Percentiles rank a stretch among this genome's conserved stretches.
These are phyloP conservation scores for Aspergillus candidus DNA, from an alignment of 2,329 filamentous ascomycete genomes.

Conservation along the genomic window DNA sequence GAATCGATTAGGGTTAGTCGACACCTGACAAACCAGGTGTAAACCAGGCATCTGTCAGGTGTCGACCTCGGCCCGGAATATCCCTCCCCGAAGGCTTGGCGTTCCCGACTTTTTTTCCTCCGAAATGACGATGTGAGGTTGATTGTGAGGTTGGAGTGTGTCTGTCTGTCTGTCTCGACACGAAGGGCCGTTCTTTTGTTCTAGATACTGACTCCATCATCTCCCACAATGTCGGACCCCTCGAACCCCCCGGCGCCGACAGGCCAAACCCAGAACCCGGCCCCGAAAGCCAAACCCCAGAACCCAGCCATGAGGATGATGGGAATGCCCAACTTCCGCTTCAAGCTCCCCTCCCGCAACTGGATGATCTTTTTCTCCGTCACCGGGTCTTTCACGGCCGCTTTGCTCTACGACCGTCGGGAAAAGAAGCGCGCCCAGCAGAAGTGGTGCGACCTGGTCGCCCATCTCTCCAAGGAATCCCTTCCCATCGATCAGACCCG, in stretches of 20 bases:
- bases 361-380: constrained; percentile 94
- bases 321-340: constrained; percentile 73
- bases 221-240: constrained; percentile 32
- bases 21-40: too few species aligned
- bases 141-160: too few species aligned
- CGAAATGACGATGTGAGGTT: too few species aligned
- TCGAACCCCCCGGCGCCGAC: constrained; percentile 30
- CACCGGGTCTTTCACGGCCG: constrained; percentile 68
- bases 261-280: constrained; percentile 34
- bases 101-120: too few species aligned
- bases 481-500: constrained; percentile 68
- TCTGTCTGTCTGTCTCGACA: background rate
- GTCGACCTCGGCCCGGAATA: too few species aligned
- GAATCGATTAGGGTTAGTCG: too few species aligned
- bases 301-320: constrained; percentile 74
- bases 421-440: constrained; percentile 79
- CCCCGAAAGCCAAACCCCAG: constrained; percentile 40
- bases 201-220: background rate
- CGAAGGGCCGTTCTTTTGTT: too few species aligned
- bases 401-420: constrained; percentile 84
- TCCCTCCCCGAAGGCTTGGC: too few species aligned
- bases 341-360: constrained; percentile 85
- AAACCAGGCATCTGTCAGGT: too few species aligned
- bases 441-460: constrained; percentile 80
- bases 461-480: constrained; percentile 73